Conservation (phyloP, 768 basidiomycete species). For the Cytidiella melzeri region DNA sequence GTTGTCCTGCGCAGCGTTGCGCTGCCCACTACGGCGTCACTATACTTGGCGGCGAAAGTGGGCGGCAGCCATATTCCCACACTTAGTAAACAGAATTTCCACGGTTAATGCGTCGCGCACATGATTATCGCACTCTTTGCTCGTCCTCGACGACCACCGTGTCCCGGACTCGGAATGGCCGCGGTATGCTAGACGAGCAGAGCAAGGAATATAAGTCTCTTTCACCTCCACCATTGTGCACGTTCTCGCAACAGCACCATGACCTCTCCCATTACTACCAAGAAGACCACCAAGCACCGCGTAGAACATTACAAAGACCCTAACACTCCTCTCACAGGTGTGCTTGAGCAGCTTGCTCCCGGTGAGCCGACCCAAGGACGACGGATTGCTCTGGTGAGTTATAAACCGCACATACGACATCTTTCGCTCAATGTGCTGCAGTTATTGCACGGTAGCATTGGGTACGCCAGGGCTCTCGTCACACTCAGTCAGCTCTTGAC, state of each 20-base stretch:
- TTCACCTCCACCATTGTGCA: no score
- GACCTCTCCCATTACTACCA: constrained; percentile 13
- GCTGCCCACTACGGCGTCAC: constrained; percentile 5
- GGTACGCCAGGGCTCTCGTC: constrained; percentile 38
- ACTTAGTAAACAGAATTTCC: constrained; percentile 1
- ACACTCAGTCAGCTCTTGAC: not conserved
- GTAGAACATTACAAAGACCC: constrained; percentile 8
- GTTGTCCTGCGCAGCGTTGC: constrained; percentile 12
- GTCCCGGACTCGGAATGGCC: no score
- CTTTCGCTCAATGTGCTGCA: constrained; percentile 23
- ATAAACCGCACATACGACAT: constrained; percentile 15
- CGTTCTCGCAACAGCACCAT: no score
- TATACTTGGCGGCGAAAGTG: not conserved
- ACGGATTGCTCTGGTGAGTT: constrained; percentile 59
- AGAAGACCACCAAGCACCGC: constrained; percentile 19
- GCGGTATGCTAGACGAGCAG: no score
- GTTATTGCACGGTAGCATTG: constrained; percentile 78
- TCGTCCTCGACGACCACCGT: not conserved
- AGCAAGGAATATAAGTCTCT: no score
- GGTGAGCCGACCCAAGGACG: constrained; percentile 46
- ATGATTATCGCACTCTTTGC: not conserved
- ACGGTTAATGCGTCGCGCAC: not conserved
- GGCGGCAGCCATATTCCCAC: constrained; percentile 3
- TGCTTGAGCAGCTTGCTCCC: constrained; percentile 55
- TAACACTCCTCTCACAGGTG: constrained; percentile 28